Evolutionary conservation across 768 basidiomycete genomes (phyloP), one percentile per base, ranked within the genome.

Genomic region (Lactifluus pinguis): DNA sequence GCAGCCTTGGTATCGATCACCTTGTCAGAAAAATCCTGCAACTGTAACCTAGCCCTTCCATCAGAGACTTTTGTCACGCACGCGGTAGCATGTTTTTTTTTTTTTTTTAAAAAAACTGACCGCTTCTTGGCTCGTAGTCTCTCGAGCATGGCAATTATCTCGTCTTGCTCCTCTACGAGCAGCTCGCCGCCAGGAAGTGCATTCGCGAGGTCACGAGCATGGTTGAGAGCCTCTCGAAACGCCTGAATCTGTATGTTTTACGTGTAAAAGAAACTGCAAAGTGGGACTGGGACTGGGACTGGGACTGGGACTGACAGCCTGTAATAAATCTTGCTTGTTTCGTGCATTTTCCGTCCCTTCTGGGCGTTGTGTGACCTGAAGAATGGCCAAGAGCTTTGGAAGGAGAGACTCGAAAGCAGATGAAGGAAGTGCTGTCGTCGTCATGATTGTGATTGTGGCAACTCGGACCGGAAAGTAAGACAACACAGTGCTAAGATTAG

Each of bases 171-270:
- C 44, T 81, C 76, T 44, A 83, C 77, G 49, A 77, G 72, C 57
- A 90, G 74, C 68, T 91, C 89, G 8, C 89, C 89, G 2, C 89
- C 89, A 0, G 87, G 85, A 6, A 92, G 74, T 49, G 74, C 72
- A 9, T 66, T 67, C 0, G 86, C 83, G 48, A 81, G 72, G 9
- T 85, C 81, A 67, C 80, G 86, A 0, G 87, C 88, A 49, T 80
- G 78, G 25, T 69, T 70, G 47, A 90, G 67, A 10, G 79, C 69
- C 57, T 74, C 81, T 65, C 83, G 86, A 72, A 88, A 85, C 34
- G 86, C 84, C 64, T 84, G 87, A 30, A 86, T 87, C 89, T 91
- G 53, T n/a, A 25, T n/a, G 9, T 14, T 25, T 30, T 21, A 19
- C 3, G 10, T n/a, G 25, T 1, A 9, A 4, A 11, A n/a, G 32